Evolutionary conservation across 257 asterid genomes (phyloP), one percentile per base, ranked within the genome.

Genomic region (Mentha longifolia): DNA sequence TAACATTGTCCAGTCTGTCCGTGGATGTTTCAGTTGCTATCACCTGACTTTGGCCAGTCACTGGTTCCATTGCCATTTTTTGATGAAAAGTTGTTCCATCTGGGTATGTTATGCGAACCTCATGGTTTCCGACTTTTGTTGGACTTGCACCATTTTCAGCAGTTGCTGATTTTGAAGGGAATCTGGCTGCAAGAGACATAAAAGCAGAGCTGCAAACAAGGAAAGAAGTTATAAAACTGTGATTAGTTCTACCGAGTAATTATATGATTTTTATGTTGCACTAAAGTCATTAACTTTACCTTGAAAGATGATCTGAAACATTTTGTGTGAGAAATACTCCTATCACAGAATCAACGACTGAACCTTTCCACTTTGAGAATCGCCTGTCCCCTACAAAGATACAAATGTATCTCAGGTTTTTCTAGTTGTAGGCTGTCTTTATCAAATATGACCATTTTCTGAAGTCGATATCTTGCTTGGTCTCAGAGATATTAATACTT

Each of bases 291-390:
- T 41, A 39, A 49, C 39, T 59, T 74, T 86, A 94, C 98, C 98
- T 94, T 25, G 98, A 94, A 68, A 94, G 97, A 81, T 91, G 97
- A 78, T 94, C 98, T 13, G 97, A 87, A 50, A 94, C 97, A 77
- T 94, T 94, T 81, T 94, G 98, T 52, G 98, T 94, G 78, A 94
- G 96, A 78, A 89, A 94, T 58, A 94, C 97, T 63, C 98, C 98
- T 73, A 94, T 86, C n/a, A 91, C 97, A 6, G 98, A 94, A 82
- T 94, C 98, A 59, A 94, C 96, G 35, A 94, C 97, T 3, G 97
- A 94, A 69, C 98, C 97, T 82, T 94, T 94, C 98, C 98, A 94
- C 78, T 75, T 82, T 20, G 96, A 86, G 87, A 94, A 94, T 59
- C 96, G 85, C 76, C 97, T 86, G 81, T 91, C 96, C 60, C 98